A percentile compares a stretch with the other conserved stretches of the same genome.
Conservation (phyloP, 164 flowering plant genomes). For the Nelumbo lutea region DNA sequence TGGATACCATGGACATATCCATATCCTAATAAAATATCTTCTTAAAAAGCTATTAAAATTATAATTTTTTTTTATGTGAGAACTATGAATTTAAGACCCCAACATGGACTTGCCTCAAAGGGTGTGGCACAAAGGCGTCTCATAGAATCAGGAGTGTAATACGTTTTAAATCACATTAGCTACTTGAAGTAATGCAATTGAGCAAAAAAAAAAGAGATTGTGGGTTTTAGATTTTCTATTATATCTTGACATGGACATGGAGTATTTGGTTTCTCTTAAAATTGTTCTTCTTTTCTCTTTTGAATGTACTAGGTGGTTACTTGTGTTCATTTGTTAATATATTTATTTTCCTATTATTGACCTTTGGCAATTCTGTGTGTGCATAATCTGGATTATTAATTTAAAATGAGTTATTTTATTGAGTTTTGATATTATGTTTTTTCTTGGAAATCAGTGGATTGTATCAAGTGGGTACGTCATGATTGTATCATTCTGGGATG, state of each 20-base stretch:
- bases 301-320: background rate
- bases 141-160: too few species aligned
- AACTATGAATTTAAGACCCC: too few species aligned
- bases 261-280: background rate
- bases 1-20: too few species aligned
- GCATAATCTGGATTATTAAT: background rate
- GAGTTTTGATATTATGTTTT: background rate
- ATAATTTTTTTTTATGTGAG: too few species aligned
- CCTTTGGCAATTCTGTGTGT: background rate
- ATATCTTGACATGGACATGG: background rate
- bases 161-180: too few species aligned
- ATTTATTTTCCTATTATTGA: too few species aligned
- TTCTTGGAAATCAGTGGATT: slow-evolving; percentile 55
- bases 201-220: too few species aligned
- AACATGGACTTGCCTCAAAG: too few species aligned
- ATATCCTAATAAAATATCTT: too few species aligned
- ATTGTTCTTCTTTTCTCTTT: background rate
- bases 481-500: slow-evolving; percentile 82
- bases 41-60: too few species aligned
- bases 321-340: background rate
- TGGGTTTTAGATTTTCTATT: background rate
- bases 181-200: too few species aligned
- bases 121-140: too few species aligned
- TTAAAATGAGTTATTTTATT: background rate
- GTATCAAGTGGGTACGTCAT: slow-evolving; percentile 76